Base-by-base conservation (phyloP, 2,329 filamentous ascomycete genomes). In the Pestalotiopsis sp. region DNA sequence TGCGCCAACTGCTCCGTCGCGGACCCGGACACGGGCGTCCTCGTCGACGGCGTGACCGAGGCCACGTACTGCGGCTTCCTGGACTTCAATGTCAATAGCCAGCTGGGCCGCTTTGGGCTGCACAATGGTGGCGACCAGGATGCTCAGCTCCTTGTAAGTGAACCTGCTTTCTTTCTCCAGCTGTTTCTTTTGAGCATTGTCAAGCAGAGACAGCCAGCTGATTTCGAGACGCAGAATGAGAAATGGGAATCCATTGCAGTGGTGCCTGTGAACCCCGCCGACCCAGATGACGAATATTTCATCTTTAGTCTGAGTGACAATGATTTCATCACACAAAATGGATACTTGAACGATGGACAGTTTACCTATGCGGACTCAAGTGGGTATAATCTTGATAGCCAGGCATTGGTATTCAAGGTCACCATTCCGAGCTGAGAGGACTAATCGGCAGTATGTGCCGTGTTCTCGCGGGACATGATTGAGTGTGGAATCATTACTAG, bases 201-300 rank as follows among this genome's bases (percentile, higher is more conserved):
- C 17, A 6, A 2, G 13, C 20, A 14, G 17, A 17, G 23, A 20
- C 60, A 39, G 23, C 57, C 1, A n/a, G 12, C 25, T 27, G 25
- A 59, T 13, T 17, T 49, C 45, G 20, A 23, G 4, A n/a, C 20
- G n/a, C 27, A 77, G 76, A 93, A 93, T 73, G 91, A 94, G 82
- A 94, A 94, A 76, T 94, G 92, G 92, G 92, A 94, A 81, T 88
- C 87, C 23, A 79, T 94, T 62, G 87, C 88, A 2, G 76, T 93
- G 27, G 84, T 89, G 2, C 90, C 90, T 1, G 86, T 88, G 6
- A 83, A 89, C 72, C 82, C 83, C 1, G 71, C 81, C 60, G 74
- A 76, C 23, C 69, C 73, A 2, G 77, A 79, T 67, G 85, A 87
- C 31, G 88, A 92, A 79, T 93, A 88, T 77, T 93, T 89, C 74